A percentile compares a stretch with the other conserved stretches of the same genome.
Evolutionary conservation across 2,329 filamentous ascomycete genomes (phyloP).

Genomic region (Fusarium austroafricanum): DNA sequence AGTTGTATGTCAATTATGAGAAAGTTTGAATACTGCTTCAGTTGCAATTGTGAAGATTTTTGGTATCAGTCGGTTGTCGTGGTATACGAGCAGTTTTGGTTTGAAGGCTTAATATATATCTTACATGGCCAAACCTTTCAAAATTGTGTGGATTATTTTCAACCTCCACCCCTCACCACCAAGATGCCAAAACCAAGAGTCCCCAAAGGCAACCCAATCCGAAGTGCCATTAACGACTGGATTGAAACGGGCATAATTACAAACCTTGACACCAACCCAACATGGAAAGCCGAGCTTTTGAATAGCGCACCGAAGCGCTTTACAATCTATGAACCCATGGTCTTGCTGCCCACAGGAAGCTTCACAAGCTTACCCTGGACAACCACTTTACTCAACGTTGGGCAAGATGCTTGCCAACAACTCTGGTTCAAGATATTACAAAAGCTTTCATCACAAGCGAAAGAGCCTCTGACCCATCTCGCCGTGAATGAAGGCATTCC

Average conservation of each 20-base stretch:
- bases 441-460: conserved; percentile 57
- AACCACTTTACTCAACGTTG: conserved; percentile 47
- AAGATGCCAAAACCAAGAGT: conserved; percentile 45
- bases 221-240: conserved; percentile 49
- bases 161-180: conserved; percentile 22
- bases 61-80: background rate
- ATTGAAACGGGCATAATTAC: conserved; percentile 26
- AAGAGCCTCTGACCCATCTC: conserved; percentile 63
- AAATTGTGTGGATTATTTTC: conserved; percentile 1
- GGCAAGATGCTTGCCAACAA: conserved; percentile 38
- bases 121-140: background rate
- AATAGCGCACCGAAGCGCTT: conserved; percentile 66
- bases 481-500: conserved; percentile 73
- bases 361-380: conserved; percentile 60
- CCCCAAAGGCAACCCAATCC: conserved; percentile 48
- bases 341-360: conserved; percentile 68
- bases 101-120: no score
- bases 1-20: conserved; percentile 38
- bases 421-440: conserved; percentile 65
- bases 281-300: conserved; percentile 49
- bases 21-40: conserved; percentile 10
- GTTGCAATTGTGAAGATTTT: background rate
- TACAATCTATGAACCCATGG: conserved; percentile 71
- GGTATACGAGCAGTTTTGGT: no score
- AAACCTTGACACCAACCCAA: conserved; percentile 5